These are phyloP conservation scores for Turritis glabra DNA, from an alignment of 345 rosid genomes.

Conservation along the genomic window DNA sequence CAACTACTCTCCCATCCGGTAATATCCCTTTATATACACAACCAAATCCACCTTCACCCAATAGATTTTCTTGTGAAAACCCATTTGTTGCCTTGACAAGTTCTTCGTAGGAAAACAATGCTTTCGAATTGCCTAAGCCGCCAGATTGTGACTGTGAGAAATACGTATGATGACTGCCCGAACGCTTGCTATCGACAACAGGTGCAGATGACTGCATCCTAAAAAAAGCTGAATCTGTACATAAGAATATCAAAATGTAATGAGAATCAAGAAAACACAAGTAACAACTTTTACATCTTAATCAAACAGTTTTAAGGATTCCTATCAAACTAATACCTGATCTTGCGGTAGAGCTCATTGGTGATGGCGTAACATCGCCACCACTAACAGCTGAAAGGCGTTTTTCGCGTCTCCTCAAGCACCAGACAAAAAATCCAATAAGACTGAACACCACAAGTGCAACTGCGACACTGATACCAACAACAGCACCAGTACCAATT, in stretches of 20 bases:
- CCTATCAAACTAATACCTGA: slow-evolving; percentile 53
- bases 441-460: slow-evolving; percentile 61
- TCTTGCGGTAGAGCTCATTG: slow-evolving; percentile 54
- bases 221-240: slow-evolving; percentile 55
- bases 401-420: slow-evolving; percentile 60
- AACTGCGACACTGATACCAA: slow-evolving; percentile 55
- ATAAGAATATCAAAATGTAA: slow-evolving; percentile 10
- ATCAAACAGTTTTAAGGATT: background rate
- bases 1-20: slow-evolving; percentile 92
- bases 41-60: slow-evolving; percentile 99
- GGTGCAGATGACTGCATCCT: slow-evolving; percentile 72
- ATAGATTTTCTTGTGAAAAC: slow-evolving; percentile 70
- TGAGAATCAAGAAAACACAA: slow-evolving; percentile 8
- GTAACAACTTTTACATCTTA: background rate
- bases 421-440: slow-evolving; percentile 56
- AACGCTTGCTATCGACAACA: slow-evolving; percentile 50
- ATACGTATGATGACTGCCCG: slow-evolving; percentile 50
- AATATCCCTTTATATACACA: slow-evolving; percentile 77
- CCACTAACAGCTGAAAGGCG: slow-evolving; percentile 51
- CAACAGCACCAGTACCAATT: slow-evolving; percentile 53
- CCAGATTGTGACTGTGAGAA: slow-evolving; percentile 58
- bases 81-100: slow-evolving; percentile 71
- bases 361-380: slow-evolving; percentile 63
- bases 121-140: slow-evolving; percentile 74
- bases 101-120: slow-evolving; percentile 73